Conservation (phyloP, 1,284 basidiomycete species). For the Tilletiopsis washingtonensis region DNA sequence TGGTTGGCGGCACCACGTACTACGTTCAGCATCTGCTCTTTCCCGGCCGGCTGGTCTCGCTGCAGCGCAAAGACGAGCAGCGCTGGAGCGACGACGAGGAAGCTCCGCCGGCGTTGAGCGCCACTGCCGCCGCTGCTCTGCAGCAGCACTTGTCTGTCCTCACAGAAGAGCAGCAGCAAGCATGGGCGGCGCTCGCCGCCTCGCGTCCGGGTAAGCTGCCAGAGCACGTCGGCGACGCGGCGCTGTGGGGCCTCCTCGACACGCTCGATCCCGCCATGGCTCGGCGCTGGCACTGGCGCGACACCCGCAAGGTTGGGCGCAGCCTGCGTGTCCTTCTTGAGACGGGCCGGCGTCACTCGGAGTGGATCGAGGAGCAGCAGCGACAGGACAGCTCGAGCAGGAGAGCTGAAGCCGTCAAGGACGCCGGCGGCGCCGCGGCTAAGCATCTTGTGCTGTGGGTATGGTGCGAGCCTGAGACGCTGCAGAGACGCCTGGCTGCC, state of each 20-base stretch:
- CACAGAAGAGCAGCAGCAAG: slow-evolving; percentile 1
- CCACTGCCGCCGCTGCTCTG: background rate
- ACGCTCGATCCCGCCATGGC: slow-evolving; percentile 69
- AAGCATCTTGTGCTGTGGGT: slow-evolving; percentile 76
- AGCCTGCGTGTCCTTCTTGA: slow-evolving; percentile 73
- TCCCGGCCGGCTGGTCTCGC: slow-evolving; percentile 45
- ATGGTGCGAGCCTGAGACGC: slow-evolving; percentile 62
- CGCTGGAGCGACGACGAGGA: background rate
- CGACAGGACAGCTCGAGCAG: slow-evolving; percentile 52
- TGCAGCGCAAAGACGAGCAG: background rate
- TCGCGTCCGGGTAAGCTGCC: slow-evolving; percentile 4
- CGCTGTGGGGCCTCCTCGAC: slow-evolving; percentile 62
- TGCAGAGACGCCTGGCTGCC: slow-evolving; percentile 65
- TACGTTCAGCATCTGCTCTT: slow-evolving; percentile 82
- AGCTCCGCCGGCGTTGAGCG: background rate
- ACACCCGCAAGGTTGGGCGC: slow-evolving; percentile 79
- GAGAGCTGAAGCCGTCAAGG: slow-evolving; percentile 4
- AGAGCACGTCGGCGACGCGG: slow-evolving; percentile 26
- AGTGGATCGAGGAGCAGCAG: slow-evolving; percentile 59
- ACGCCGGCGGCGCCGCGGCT: slow-evolving; percentile 12
- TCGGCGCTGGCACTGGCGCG: slow-evolving; percentile 86
- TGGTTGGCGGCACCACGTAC: slow-evolving; percentile 92
- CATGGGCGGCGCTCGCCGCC: background rate
- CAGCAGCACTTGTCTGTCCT: background rate
- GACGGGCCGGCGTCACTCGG: slow-evolving; percentile 61